Evolutionary conservation across 305 asterid genomes (phyloP), one percentile per base, ranked within the genome.

Genomic region (Stenogyne calaminthoides): DNA sequence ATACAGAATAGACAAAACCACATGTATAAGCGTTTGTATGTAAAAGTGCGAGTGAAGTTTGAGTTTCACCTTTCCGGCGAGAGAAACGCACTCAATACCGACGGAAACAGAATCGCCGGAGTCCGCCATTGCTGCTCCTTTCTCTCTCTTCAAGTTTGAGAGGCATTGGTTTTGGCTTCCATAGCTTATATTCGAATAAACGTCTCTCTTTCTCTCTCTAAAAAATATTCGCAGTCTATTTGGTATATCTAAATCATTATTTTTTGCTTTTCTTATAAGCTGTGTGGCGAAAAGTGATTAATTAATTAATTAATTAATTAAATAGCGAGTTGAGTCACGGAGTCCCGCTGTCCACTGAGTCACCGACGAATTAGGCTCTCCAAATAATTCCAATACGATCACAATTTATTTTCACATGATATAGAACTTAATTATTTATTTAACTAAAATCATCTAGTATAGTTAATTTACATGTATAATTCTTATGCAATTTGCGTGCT

Each of bases 41-140:
- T 44, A 56, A 9, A 25, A 77, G 69, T 67, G 78, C 46, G 73
- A 49, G 4, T 40, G 62, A 14, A 75, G 72, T 72, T 72, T 42
- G 76, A 76, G 11, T 61, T 69, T 70, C 64, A 84, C 88, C 88
- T 84, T 80, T 64, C 91, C 89, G 77, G 87, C 77, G 66, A 86
- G 78, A 52, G 89, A 74, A 70, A 69, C 32, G 67, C 90, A 72
- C 67, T 91, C 96, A 76, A 89, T 83, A 71, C 85, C 91, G 34
- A 89, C 83, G 69, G 92, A 86, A 66, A 88, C 89, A 37, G 92
- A 85, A 78, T 83, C 96, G 84, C 88, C 75, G 70, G 92, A 84
- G 74, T 89, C 96, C 82, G 87, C 84, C 97, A 89, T 88, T 85
- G n/a, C 57, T 56, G 55, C 66, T 54, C 64, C 69, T 34, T 75